Percentiles rank a stretch among this genome's conserved stretches.
Conservation (phyloP, 768 basidiomycete genomes). For the Mycena floridula region DNA sequence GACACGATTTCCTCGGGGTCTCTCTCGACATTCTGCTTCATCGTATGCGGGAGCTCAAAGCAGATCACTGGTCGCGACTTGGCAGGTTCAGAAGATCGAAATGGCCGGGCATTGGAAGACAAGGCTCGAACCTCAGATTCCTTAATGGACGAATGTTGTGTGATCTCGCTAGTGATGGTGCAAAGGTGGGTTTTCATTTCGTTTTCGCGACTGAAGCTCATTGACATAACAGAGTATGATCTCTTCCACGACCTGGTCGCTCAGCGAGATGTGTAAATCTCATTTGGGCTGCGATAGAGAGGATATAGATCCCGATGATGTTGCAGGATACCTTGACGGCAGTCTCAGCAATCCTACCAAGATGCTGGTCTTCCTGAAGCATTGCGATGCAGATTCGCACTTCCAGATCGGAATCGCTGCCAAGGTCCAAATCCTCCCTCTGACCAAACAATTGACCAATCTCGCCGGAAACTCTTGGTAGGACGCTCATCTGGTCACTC, state of each 20-base stretch:
- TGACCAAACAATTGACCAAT: conserved; percentile 91
- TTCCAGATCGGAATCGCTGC: conserved; percentile 95
- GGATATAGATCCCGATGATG: conserved; percentile 96
- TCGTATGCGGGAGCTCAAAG: conserved; percentile 86
- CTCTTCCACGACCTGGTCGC: conserved; percentile 93
- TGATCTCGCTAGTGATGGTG: conserved; percentile 91
- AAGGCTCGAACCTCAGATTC: conserved; percentile 80
- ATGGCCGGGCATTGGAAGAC: conserved; percentile 77
- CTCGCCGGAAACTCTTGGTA: conserved; percentile 97
- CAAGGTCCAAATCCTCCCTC: conserved; percentile 88
- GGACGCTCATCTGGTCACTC: not conserved
- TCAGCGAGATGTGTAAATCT: conserved; percentile 94
- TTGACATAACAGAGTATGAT: conserved; percentile 75
- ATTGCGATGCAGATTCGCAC: conserved; percentile 94
- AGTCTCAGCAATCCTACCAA: conserved; percentile 68
- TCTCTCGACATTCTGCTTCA: conserved; percentile 87
- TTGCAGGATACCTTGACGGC: conserved; percentile 84
- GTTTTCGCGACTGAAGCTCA: not conserved
- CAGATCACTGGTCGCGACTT: conserved; percentile 91
- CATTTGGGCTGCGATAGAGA: conserved; percentile 83
- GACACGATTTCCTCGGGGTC: conserved; percentile 90
- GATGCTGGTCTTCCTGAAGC: conserved; percentile 82
- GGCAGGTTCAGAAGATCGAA: conserved; percentile 82
- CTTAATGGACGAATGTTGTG: conserved; percentile 83
- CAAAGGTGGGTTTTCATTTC: conserved; percentile 50